phyloP scores from a whole-genome alignment of 148 eudicot species.

The Diospyros lotus region DNA sequence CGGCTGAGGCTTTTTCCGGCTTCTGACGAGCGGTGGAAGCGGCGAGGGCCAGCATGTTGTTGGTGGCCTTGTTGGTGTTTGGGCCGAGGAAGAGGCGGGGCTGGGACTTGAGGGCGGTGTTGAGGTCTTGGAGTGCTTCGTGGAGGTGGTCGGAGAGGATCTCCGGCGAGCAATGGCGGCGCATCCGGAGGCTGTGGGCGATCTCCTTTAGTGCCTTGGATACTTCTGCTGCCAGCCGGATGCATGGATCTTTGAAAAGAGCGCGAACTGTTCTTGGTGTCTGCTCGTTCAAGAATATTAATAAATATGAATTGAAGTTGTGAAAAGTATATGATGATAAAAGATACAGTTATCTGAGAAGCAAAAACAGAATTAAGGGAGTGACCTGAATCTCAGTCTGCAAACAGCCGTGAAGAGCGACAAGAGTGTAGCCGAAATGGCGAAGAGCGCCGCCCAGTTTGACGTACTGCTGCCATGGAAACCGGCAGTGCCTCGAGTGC shows the following conservation, averaged over 20 bases:
- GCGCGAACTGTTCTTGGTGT: conserved; percentile 69
- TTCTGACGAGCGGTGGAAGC: conserved; percentile 21
- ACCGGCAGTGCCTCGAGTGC: conserved; percentile 42
- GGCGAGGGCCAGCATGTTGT: conserved; percentile 24
- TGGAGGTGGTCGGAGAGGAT: conserved; percentile 81
- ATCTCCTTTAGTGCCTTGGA: conserved; percentile 60
- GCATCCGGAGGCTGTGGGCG: conserved; percentile 60
- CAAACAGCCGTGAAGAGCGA: conserved; percentile 85
- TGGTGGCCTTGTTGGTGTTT: conserved; percentile 23
- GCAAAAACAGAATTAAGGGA: not conserved
- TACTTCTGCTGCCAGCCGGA: conserved; percentile 59
- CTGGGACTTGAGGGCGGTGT: conserved; percentile 74
- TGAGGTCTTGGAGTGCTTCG: conserved; percentile 68
- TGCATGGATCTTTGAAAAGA: conserved; percentile 75
- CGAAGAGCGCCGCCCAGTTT: conserved; percentile 77
- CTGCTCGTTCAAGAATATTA: conserved; percentile 17
- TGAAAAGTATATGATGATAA: not conserved
- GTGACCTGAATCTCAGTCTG: conserved; percentile 84
- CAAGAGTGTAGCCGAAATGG: conserved; percentile 86
- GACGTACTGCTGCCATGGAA: conserved; percentile 85
- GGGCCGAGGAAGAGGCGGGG: conserved; percentile 78
- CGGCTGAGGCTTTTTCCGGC: not conserved
- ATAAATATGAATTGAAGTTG: not conserved
- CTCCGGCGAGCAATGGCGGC: conserved; percentile 74
- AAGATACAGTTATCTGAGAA: not conserved